Conservation (phyloP, 352 stramenopile species). For the Pythium periplocum region DNA sequence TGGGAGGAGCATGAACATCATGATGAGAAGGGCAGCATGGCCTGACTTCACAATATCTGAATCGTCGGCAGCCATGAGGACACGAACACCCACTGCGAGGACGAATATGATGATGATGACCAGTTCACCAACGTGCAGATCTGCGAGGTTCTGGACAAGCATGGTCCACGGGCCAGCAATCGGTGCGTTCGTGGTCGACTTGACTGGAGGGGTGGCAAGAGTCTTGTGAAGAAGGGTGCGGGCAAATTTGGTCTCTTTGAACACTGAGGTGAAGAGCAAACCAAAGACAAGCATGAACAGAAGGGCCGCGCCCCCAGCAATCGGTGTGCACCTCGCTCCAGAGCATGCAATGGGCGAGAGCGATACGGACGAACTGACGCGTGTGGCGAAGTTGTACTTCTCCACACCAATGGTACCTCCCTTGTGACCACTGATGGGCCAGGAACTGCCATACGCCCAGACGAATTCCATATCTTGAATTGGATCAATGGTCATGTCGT, state of each 20-base stretch:
- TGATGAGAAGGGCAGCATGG: constrained; percentile 51
- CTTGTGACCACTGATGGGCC: constrained; percentile 48
- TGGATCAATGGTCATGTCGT: constrained; percentile 44
- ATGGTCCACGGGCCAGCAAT: constrained; percentile 34
- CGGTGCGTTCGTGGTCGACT: constrained; percentile 39
- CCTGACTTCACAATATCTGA: constrained; percentile 39
- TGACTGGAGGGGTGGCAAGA: constrained; percentile 39
- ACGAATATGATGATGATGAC: constrained; percentile 65
- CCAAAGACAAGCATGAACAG: constrained; percentile 44
- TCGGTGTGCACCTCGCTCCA: no score
- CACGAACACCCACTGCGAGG: constrained; percentile 34
- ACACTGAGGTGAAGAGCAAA: constrained; percentile 32
- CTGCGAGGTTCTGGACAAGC: constrained; percentile 47
- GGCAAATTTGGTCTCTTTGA: constrained; percentile 29
- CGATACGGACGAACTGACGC: not conserved
- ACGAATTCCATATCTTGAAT: constrained; percentile 37
- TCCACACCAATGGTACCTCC: constrained; percentile 43
- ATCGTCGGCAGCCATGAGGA: constrained; percentile 29
- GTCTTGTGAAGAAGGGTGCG: constrained; percentile 40
- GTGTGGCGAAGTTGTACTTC: constrained; percentile 42
- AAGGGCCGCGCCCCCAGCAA: constrained; percentile 36
- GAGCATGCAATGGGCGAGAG: no score
- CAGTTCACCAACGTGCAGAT: constrained; percentile 57
- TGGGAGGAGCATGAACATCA: constrained; percentile 80
- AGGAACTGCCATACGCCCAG: constrained; percentile 68